Base-by-base conservation (phyloP, 768 basidiomycete genomes). In the Termitomyces sp. region DNA sequence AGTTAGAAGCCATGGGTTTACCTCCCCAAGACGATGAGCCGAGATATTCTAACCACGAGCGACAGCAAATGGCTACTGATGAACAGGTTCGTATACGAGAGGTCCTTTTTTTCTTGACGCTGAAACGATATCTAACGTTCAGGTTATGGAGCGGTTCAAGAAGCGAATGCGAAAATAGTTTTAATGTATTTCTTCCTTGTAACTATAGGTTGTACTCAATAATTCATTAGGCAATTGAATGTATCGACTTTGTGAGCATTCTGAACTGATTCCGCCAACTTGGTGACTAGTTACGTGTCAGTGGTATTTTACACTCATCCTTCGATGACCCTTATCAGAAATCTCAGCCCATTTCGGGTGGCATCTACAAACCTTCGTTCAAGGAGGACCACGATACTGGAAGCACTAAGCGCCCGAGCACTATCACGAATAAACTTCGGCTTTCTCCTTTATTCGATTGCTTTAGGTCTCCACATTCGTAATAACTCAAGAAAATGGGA, bases 101-200 rank as follows among this genome's bases (percentile, higher is more conserved):
- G 15, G 16, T 10, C 5, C 5, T 50, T 26, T 7, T 42, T 6
- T 9, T n/a, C n/a, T 39, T 18, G 37, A n/a, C 12, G 34, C 24
- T 18, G 24, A 22, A n/a, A 22, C 26, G 26, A 48, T 22, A 28
- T 29, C 47, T 15, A 29, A 41, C 22, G 51, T 33, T 36, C 41
- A 92, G 90, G 91, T 92, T 54, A 91, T 94, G 91, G 94, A 96
- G 72, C 85, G 96, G 33, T 98, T 98, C 80, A 98, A 96, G 81
- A 97, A 98, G 75, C 78, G 94, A 57, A 92, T 94, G 90, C 83
- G 88, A 41, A 89, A 87, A 69, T 91, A 73, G 74, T 58, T 48
- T 26, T 53, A 29, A 12, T 54, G 46, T 44, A 57, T 51, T 53
- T 54, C 26, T 53, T 34, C 29, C 29, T 48, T 55, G 49, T 61